Base-by-base conservation (phyloP, 768 basidiomycete species). In the Leucosporidium yakuticum region DNA sequence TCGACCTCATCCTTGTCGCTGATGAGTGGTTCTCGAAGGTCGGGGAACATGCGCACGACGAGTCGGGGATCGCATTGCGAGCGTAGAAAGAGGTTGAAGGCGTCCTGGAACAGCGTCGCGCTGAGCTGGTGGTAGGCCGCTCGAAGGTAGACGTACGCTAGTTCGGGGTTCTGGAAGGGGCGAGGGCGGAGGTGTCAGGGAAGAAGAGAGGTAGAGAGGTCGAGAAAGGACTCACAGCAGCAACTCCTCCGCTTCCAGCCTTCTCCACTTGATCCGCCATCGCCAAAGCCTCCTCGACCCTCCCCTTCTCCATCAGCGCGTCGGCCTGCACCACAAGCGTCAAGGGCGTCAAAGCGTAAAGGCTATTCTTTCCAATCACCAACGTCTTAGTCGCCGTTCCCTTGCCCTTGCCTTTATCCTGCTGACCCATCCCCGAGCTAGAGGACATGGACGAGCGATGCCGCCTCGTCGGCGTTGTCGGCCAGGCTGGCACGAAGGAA, bases 311-410 rank as follows among this genome's bases (percentile, higher is more conserved):
- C 25, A 75, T 57, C 23, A 73, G 44, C 11, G 64, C 72, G 23
- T 75, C 74, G 11, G 68, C 69, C 29, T 73, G 68, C 15, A 68
- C 65, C 4, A 75, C 74, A 6, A 73, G 49, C 44, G 64, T 75
- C 27, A 67, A 27, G 0, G 67, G 67, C 36, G 62, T 62, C 6
- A 75, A 50, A 1, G 61, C 69, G 25, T 64, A 69, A 2, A 75
- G 15, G 1, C 56, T 55, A 56, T 75, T 73, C n/a, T 58, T 57
- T 0, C 67, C 74, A 1, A 65, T 21, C 9, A 75, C 32, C 29
- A 75, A 39, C 9, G 63, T 58, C 32, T 62, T 53, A 15, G 67
- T 64, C 0, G 50, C 25, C 0, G 58, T 47, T 20, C 27, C 19
- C n/a, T 59, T 59, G 4, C 36, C 57, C 57, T n/a, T 59, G 21